Evolutionary conservation across 2,329 filamentous ascomycete species (phyloP).

Genomic region (Cytospora chrysosperma): DNA sequence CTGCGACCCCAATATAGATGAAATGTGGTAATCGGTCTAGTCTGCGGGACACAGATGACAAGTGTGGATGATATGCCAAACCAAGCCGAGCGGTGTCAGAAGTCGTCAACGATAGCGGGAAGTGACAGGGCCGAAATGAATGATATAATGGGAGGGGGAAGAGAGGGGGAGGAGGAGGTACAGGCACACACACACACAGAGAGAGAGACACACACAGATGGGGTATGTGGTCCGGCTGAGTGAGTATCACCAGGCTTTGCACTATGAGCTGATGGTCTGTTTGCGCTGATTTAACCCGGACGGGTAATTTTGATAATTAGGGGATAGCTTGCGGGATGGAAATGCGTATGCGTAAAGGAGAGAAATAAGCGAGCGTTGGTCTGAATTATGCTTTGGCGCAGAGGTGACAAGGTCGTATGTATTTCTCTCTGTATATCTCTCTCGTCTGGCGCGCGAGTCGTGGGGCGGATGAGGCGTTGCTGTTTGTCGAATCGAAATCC

Average conservation of each 20-base stretch:
- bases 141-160: neutral
- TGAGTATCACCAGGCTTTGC: slow-evolving; percentile 1
- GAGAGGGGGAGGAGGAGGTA: slow-evolving; percentile 1
- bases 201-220: slow-evolving; percentile 4
- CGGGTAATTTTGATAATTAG: slow-evolving; percentile 1
- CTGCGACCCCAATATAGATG: slow-evolving; percentile 21
- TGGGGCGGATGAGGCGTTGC: too few relatives aligned
- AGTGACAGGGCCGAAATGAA: neutral
- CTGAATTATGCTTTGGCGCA: neutral
- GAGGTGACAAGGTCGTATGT: neutral
- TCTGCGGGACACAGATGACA: slow-evolving; percentile 2
- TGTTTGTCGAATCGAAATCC: neutral
- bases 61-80: neutral
- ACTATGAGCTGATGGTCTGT: slow-evolving; percentile 17
- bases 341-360: neutral
- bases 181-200: slow-evolving; percentile 15
- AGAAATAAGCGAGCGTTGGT: neutral
- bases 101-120: slow-evolving; percentile 8
- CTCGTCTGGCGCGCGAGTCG: neutral
- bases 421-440: too few relatives aligned
- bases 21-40: slow-evolving; percentile 12
- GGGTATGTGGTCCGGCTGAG: slow-evolving; percentile 10
- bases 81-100: slow-evolving; percentile 19
- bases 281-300: slow-evolving; percentile 18
- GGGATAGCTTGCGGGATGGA: neutral